phyloP scores from a whole-genome alignment of 305 asterid genomes.

The Euphrasia arctica region DNA sequence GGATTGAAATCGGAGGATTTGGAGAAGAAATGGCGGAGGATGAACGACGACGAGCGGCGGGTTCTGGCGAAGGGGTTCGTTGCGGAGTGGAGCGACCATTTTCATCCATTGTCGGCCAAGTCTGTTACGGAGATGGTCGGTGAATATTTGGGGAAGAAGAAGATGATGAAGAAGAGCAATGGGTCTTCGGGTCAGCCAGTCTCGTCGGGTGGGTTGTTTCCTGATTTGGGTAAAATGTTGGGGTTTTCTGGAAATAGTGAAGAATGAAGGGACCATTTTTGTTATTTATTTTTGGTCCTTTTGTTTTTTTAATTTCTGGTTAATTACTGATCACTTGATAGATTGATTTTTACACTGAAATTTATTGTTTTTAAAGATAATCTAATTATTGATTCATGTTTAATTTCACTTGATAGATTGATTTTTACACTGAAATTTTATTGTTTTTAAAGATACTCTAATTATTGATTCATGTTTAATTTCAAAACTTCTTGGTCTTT shows the following conservation, averaged over 20 bases:
- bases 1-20: slow-evolving; percentile 54
- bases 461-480: too few relatives aligned
- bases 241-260: slow-evolving; percentile 34
- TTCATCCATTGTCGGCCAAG: slow-evolving; percentile 69
- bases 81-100: slow-evolving; percentile 60
- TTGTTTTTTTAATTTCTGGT: not conserved
- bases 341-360: not conserved
- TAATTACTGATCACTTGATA: not conserved
- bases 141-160: slow-evolving; percentile 37
- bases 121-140: slow-evolving; percentile 68
- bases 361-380: too few relatives aligned
- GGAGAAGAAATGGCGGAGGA: slow-evolving; percentile 52
- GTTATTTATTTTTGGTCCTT: not conserved
- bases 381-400: too few relatives aligned
- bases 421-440: not conserved
- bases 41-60: slow-evolving; percentile 57
- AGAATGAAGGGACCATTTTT: slow-evolving; percentile 15
- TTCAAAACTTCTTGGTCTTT: too few relatives aligned
- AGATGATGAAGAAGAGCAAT: not conserved
- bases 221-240: slow-evolving; percentile 40
- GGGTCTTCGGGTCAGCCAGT: slow-evolving; percentile 20
- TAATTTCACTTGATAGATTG: too few relatives aligned
- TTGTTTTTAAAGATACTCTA: too few relatives aligned
- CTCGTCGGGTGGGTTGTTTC: slow-evolving; percentile 31
- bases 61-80: slow-evolving; percentile 51